Percentiles rank a stretch among this genome's conserved stretches.
phyloP scores from a whole-genome alignment of 768 basidiomycete genomes.

The Podaxis rugospora region DNA sequence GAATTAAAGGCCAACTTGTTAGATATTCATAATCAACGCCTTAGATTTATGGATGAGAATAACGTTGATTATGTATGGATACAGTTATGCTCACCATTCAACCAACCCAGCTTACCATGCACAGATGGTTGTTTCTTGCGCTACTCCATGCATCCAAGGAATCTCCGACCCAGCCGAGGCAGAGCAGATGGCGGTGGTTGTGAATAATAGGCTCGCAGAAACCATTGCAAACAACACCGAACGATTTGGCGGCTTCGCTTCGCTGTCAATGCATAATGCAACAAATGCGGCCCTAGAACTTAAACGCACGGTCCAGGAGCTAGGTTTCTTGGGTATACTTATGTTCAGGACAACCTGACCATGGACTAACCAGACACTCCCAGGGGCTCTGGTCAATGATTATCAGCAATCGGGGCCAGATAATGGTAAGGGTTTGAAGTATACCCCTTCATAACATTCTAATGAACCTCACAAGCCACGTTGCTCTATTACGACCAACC shows the following conservation, averaged over 20 bases:
- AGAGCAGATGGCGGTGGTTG: conserved; percentile 27
- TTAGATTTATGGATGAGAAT: conserved; percentile 31
- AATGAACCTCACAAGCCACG: conserved; percentile 18
- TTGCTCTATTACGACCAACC: conserved; percentile 32
- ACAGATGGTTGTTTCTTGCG: conserved; percentile 37
- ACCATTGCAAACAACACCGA: conserved; percentile 33
- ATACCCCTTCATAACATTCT: background rate
- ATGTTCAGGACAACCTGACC: background rate
- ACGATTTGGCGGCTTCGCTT: conserved; percentile 38
- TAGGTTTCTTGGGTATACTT: conserved; percentile 32
- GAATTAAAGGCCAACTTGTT: conserved; percentile 29
- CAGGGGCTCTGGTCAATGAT: conserved; percentile 38
- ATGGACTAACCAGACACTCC: background rate
- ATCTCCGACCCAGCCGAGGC: conserved; percentile 29
- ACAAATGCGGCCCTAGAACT: conserved; percentile 34
- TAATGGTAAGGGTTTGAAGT: conserved; percentile 22
- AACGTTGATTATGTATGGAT: conserved; percentile 31
- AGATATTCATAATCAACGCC: conserved; percentile 34
- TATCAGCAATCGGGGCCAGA: conserved; percentile 39
- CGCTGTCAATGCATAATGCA: conserved; percentile 42
- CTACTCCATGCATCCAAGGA: conserved; percentile 34
- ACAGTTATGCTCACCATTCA: background rate
- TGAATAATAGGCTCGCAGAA: conserved; percentile 33
- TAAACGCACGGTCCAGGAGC: conserved; percentile 32
- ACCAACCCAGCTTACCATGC: background rate